Evolutionary conservation across 495 filamentous ascomycete species (phyloP).

Genomic region (Stereocaulon alpinum): DNA sequence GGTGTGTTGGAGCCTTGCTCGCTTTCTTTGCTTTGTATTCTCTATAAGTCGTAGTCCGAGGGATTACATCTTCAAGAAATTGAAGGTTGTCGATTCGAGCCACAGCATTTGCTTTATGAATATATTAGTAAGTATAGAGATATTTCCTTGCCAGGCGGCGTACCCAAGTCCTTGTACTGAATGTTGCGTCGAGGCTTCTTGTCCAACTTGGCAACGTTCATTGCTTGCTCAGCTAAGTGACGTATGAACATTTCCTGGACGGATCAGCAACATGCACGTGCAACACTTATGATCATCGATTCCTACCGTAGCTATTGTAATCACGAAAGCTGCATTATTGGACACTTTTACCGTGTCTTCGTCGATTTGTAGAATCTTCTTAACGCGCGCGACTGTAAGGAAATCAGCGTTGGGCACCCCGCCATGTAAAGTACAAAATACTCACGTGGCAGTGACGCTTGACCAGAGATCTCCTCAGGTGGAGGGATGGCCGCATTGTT

Average conservation of each 20-base stretch:
- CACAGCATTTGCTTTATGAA: conserved; percentile 62
- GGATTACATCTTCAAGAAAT: conserved; percentile 86
- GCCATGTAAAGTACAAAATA: neutral
- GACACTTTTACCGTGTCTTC: conserved; percentile 75
- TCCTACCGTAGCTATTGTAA: conserved; percentile 75
- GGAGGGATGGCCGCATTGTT: conserved; percentile 75
- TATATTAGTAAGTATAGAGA: neutral
- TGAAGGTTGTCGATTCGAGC: conserved; percentile 86
- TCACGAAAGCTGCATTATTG: conserved; percentile 89
- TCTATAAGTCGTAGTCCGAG: conserved; percentile 71
- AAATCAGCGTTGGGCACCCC: neutral
- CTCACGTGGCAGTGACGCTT: conserved; percentile 76
- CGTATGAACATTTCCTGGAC: conserved; percentile 89
- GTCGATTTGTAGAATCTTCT: conserved; percentile 84
- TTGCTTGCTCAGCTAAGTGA: conserved; percentile 71
- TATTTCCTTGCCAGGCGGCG: neutral
- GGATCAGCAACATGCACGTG: neutral
- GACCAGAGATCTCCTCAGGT: conserved; percentile 72
- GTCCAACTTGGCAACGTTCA: conserved; percentile 83
- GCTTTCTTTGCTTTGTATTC: conserved; percentile 59
- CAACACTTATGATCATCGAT: neutral
- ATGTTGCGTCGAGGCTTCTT: conserved; percentile 85
- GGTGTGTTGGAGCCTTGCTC: conserved; percentile 35
- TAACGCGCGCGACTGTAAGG: conserved; percentile 69
- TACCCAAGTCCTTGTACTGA: conserved; percentile 91